Evolutionary conservation across 345 rosid species (phyloP).

Genomic region (Eucalyptus decipiens): DNA sequence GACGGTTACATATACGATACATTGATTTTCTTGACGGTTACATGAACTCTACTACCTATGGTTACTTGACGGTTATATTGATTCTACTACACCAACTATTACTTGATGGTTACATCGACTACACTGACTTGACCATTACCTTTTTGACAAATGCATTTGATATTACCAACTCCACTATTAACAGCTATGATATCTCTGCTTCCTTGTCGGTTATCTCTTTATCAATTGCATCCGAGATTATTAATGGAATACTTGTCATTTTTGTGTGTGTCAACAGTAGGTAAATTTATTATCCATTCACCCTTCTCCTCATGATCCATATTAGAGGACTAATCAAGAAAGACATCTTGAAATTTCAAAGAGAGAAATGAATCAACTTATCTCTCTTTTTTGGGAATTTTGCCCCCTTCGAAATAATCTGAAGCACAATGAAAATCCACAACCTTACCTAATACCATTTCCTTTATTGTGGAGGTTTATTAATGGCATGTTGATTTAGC

Average conservation of each 20-base stretch:
- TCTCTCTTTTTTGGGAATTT: not conserved
- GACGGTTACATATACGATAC: rapidly evolving
- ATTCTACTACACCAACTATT: too few species aligned
- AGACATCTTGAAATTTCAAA: not conserved
- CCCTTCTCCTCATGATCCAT: not conserved
- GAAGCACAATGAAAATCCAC: not conserved
- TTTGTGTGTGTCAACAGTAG: not conserved
- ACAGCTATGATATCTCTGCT: rapidly evolving
- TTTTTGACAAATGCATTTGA: not conserved
- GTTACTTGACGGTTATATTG: rapidly evolving
- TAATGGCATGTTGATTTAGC: not conserved
- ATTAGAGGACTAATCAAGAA: not conserved
- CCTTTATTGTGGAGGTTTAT: not conserved
- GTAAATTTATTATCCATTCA: not conserved
- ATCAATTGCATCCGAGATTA: not conserved
- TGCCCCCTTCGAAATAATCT: not conserved
- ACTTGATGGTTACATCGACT: not conserved
- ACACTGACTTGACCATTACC: not conserved
- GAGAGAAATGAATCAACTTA: not conserved
- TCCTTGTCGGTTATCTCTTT: not conserved
- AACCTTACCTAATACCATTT: not conserved
- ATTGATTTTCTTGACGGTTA: not conserved
- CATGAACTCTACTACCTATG: not conserved
- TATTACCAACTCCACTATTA: not conserved
- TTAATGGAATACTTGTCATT: rapidly evolving